Evolutionary conservation across 2,329 filamentous ascomycete species (phyloP).

Genomic region (Grosmannia serpens): DNA sequence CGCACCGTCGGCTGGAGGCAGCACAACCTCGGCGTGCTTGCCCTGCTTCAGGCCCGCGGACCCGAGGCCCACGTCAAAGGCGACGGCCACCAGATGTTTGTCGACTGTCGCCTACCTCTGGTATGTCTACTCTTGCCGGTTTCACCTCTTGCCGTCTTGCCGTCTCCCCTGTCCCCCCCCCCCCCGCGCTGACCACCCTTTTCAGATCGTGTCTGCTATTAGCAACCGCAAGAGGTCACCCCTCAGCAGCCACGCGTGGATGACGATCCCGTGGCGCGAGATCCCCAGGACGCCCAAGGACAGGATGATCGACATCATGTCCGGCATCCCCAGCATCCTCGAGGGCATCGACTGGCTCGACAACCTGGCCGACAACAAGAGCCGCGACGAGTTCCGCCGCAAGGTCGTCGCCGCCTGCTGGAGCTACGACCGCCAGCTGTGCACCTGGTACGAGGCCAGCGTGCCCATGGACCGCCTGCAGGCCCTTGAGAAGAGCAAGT

Average conservation of each 20-base stretch:
- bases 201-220: slow-evolving; percentile 10
- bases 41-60: slow-evolving; percentile 8
- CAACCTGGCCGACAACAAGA: background rate
- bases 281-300: slow-evolving; percentile 12
- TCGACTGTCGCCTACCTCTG: slow-evolving; percentile 12
- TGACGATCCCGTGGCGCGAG: slow-evolving; percentile 12
- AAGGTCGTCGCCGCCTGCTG: slow-evolving; percentile 3
- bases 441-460: slow-evolving; percentile 8
- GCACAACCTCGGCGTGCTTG: slow-evolving; percentile 11
- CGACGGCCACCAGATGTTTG: slow-evolving; percentile 13
- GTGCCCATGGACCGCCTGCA: slow-evolving; percentile 6
- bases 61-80: slow-evolving; percentile 11
- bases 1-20: slow-evolving; percentile 12
- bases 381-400: background rate
- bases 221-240: slow-evolving; percentile 6
- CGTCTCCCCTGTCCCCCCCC: too few relatives aligned
- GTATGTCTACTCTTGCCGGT: too few relatives aligned
- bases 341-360: slow-evolving; percentile 11
- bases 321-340: slow-evolving; percentile 11
- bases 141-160: too few relatives aligned
- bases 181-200: background rate
- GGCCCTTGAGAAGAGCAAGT: background rate
- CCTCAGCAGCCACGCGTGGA: slow-evolving; percentile 11
- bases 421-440: slow-evolving; percentile 8
- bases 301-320: slow-evolving; percentile 12